Base-by-base conservation (phyloP, 495 filamentous ascomycete species). In the Xylaria scruposa region DNA sequence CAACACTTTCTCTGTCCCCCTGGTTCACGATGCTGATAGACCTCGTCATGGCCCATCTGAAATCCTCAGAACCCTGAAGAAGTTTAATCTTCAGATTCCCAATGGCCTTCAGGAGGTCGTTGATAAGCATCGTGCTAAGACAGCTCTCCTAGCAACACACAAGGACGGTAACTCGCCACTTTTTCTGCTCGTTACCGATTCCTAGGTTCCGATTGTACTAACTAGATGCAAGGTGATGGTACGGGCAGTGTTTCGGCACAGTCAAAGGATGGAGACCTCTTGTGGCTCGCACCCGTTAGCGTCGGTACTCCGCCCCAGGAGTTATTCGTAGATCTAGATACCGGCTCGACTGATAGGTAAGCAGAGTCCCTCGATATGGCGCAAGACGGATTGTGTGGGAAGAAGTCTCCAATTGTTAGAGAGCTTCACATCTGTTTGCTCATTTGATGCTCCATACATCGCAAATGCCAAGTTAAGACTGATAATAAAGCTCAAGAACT, bases 321-420 rank as follows among this genome's bases (percentile, higher is more conserved):
- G 24, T 70, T 94, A 68, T 86, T 78, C 38, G 78, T 94, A 33
- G 89, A 93, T 73, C 87, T 94, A 56, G 92, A 95, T 78, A 93
- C 92, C 60, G 93, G 91, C 1, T 93, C 91, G 21, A 83, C 90
- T 31, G 92, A 94, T 83, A 84, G 93, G 74, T 95, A 88, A 86
- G 91, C 90, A 81, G 47, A 38, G 29, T 4, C 6, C 40, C 19
- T 67, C 26, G 24, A 26, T 8, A 36, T 40, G 31, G 19, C 3
- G 46, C 4, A 19, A 26, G 17, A 13, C 53, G 58, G 4, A 38
- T 5, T 38, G 17, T 3, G 13, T 12, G 58, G 12, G 58, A 38
- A 38, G 33, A 46, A 38, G 6, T 31, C 4, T 24, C 12, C 24
- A 56, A 31, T 6, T 10, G 7, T 56, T 31, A 3, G 13, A 56